Base-by-base conservation (phyloP, 306 rosid species). In the Castanea sativa region DNA sequence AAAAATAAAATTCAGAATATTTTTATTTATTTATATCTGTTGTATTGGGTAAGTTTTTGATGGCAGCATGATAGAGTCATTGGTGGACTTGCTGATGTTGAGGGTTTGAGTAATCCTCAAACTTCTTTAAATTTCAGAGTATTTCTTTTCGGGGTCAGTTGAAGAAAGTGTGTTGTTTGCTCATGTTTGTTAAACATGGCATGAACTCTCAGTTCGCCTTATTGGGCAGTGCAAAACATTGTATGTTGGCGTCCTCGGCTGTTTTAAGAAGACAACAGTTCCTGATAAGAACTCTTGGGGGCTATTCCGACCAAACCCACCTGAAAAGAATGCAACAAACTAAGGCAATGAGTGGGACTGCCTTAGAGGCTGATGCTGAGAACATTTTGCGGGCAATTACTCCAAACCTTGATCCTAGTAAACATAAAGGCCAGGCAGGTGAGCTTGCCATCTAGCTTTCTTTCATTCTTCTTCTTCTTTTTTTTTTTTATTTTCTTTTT, bases 401-500 rank as follows among this genome's bases (percentile, higher is more conserved):
- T 55, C 98, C 94, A 30, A 59, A 78, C 63, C 90, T 94, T 86
- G 94, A 92, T 84, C 80, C 73, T 27, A 81, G 79, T 60, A 94
- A 86, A 74, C 87, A 94, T 80, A 94, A 94, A 88, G 97, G 98
- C 78, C 94, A 92, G 75, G 96, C 96, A 76, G 98, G 98, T 94
- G 82, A 73, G 81, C 68, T 69, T 61, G 60, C 21, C 59, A 53
- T 38, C 21, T 56, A 55, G 20, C 38, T n/a, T 19, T 51, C 58
- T 29, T 74, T 64, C 55, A 41, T 9, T 45, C 6, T 61, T 12
- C 25, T 73, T 14, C 33, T 13, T 55, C 38, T 67, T 27, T 57
- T 43, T 9, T 41, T 4, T 60, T 11, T 29, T 72, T 16, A 23
- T 12, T 53, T 49, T 65, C n/a, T 35, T 19, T 18, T 63, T 55